Percentiles rank a stretch among this genome's conserved stretches.
phyloP scores from a whole-genome alignment of 148 eudicot genomes.

The Rhododendron kiyosumense region DNA sequence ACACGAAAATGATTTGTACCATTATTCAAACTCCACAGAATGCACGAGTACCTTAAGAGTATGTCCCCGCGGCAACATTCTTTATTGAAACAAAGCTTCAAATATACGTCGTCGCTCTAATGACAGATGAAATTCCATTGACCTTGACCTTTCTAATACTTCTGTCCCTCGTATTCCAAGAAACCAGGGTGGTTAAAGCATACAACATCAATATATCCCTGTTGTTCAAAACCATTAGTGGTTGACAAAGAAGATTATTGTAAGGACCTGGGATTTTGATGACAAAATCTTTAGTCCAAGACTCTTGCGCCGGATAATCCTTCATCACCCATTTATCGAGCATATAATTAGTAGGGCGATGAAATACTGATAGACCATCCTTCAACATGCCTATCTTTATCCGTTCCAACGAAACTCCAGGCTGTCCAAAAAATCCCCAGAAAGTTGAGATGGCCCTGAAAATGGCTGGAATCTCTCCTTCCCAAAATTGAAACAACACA shows the following conservation, averaged over 20 bases:
- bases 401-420: too few species aligned
- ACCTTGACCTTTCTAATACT: not conserved
- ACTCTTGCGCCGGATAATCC: slow-evolving; percentile 29
- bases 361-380: slow-evolving; percentile 24
- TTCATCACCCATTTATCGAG: slow-evolving; percentile 30
- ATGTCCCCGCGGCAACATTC: not conserved
- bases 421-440: too few species aligned
- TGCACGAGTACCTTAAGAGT: not conserved
- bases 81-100: too few species aligned
- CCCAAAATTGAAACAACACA: too few species aligned
- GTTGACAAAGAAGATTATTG: not conserved
- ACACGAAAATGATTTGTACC: too few species aligned
- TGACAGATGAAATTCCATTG: not conserved
- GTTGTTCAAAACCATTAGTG: slow-evolving; percentile 8
- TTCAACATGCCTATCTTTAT: slow-evolving; percentile 16
- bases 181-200: slow-evolving; percentile 17
- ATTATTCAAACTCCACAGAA: too few species aligned
- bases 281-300: slow-evolving; percentile 28
- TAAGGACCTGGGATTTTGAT: slow-evolving; percentile 22
- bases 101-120: slow-evolving; percentile 8
- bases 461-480: too few species aligned
- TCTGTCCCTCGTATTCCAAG: slow-evolving; percentile 12
- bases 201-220: slow-evolving; percentile 23
- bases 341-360: slow-evolving; percentile 16
- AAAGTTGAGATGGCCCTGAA: too few species aligned